Percentiles rank a stretch among this genome's conserved stretches.
These are phyloP conservation scores for Dendrobium chrysotoxum DNA, from an alignment of 106 monocot species.

Conservation along the genomic window DNA sequence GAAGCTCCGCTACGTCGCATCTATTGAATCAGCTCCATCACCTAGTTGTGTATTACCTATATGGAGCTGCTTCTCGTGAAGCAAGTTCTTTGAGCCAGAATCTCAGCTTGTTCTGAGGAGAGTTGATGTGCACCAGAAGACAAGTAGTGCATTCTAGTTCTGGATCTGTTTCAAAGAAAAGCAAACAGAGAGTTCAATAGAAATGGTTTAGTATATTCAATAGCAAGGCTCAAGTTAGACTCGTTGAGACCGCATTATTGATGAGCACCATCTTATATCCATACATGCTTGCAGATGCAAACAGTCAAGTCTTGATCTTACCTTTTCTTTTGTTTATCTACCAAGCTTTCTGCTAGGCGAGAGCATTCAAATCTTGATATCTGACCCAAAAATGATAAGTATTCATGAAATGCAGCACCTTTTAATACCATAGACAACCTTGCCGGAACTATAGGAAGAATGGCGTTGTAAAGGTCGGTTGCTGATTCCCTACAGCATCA, in stretches of 20 bases:
- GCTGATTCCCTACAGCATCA: slow-evolving; percentile 39
- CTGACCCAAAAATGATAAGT: slow-evolving; percentile 57
- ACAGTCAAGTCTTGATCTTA: background rate
- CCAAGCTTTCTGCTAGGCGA: slow-evolving; percentile 36
- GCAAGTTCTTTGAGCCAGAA: slow-evolving; percentile 2
- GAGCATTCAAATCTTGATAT: slow-evolving; percentile 58
- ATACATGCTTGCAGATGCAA: too few relatives aligned
- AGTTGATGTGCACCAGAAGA: slow-evolving; percentile 10
- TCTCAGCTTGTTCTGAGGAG: background rate
- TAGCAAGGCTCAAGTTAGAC: too few relatives aligned
- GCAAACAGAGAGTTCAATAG: background rate
- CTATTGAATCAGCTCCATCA: background rate
- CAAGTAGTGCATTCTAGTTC: slow-evolving; percentile 6
- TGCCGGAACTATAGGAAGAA: slow-evolving; percentile 52
- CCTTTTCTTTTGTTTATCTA: background rate
- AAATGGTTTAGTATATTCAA: background rate
- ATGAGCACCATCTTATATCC: too few relatives aligned
- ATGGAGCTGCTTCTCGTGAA: background rate
- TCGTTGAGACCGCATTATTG: too few relatives aligned
- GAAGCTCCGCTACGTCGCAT: background rate
- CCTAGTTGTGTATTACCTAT: background rate
- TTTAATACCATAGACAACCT: slow-evolving; percentile 43
- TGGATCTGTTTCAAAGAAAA: slow-evolving; percentile 5
- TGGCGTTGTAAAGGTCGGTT: slow-evolving; percentile 28
- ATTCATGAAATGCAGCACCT: slow-evolving; percentile 79